These are phyloP conservation scores for Takashimella koratensis DNA, from an alignment of 1,284 basidiomycete genomes.

Conservation along the genomic window DNA sequence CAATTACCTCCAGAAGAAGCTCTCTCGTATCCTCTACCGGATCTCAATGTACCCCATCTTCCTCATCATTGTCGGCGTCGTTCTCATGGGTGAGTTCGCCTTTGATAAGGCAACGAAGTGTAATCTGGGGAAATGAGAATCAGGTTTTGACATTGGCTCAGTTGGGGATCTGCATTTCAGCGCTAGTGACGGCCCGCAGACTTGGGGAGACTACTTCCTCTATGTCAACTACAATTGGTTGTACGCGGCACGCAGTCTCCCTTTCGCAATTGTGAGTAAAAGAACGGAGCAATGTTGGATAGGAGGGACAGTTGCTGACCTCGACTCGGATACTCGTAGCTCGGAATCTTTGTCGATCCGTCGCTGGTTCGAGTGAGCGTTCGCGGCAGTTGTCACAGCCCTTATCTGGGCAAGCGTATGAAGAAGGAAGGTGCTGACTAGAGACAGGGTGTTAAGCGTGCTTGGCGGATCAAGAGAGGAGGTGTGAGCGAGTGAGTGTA, in stretches of 20 bases:
- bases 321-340: too few relatives aligned
- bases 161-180: neutral
- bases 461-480: too few relatives aligned
- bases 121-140: too few relatives aligned
- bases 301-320: too few relatives aligned
- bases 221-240: neutral
- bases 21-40: slow-evolving; percentile 9
- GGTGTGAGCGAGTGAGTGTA: too few relatives aligned
- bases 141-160: too few relatives aligned
- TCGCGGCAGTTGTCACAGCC: too few relatives aligned
- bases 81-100: slow-evolving; percentile 16
- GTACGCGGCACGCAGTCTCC: neutral
- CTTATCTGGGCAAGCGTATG: too few relatives aligned
- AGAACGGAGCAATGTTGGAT: too few relatives aligned
- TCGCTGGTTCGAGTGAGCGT: neutral
- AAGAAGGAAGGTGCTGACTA: too few relatives aligned
- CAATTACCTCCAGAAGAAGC: neutral
- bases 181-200: neutral
- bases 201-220: neutral
- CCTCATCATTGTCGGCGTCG: slow-evolving; percentile 13
- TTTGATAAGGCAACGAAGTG: too few relatives aligned
- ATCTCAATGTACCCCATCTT: slow-evolving; percentile 15
- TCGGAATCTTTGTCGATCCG: neutral
- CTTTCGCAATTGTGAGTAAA: neutral
- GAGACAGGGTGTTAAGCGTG: too few relatives aligned